These are phyloP conservation scores for Colletotrichum scovillei DNA, from an alignment of 2,329 filamentous ascomycete species.

Conservation along the genomic window DNA sequence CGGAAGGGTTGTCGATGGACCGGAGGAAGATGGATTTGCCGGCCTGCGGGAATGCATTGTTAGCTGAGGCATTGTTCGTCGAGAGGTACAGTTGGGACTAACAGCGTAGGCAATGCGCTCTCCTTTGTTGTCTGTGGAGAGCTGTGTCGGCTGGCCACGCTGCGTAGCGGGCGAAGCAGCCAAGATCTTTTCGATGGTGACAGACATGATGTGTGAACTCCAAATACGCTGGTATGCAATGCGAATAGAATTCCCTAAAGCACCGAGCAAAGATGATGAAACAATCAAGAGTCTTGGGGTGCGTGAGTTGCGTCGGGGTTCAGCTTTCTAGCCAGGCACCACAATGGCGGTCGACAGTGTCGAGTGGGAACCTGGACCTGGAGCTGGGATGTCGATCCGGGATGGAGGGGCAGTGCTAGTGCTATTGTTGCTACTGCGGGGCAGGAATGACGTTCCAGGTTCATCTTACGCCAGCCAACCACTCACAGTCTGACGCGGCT, in stretches of 20 bases:
- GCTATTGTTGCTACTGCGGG: constrained; percentile 24
- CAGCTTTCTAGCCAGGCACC: constrained; percentile 28
- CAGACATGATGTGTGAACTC: constrained; percentile 54
- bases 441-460: constrained; percentile 31
- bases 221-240: neutral
- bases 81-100: constrained; percentile 48
- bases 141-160: constrained; percentile 83
- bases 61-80: neutral
- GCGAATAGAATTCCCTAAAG: neutral
- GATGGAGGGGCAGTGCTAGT: constrained; percentile 33
- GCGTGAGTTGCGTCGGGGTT: constrained; percentile 5
- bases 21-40: constrained; percentile 97
- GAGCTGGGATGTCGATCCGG: constrained; percentile 21
- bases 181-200: constrained; percentile 76
- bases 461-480: neutral
- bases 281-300: neutral
- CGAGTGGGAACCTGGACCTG: constrained; percentile 28
- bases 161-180: constrained; percentile 84
- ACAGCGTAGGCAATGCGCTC: constrained; percentile 94
- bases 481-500: neutral
- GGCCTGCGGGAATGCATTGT: constrained; percentile 64
- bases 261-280: neutral
- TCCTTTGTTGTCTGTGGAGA: constrained; percentile 89
- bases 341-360: constrained; percentile 30
- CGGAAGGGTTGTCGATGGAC: constrained; percentile 88